Evolutionary conservation across 495 filamentous ascomycete species (phyloP), one percentile per base, ranked within the genome.

Genomic region (Penicillium mononematosum): DNA sequence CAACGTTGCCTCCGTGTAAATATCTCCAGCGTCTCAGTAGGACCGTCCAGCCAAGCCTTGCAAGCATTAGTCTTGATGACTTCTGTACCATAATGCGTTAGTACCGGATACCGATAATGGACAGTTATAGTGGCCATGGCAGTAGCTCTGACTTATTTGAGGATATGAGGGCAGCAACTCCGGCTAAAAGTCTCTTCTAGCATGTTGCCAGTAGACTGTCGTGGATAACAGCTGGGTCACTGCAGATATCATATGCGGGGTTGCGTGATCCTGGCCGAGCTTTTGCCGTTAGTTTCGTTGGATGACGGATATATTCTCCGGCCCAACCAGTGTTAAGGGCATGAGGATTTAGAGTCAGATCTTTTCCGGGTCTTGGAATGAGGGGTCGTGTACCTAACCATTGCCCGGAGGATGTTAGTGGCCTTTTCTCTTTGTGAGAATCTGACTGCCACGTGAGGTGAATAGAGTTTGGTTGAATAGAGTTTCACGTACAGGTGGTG

Each of bases 11-110:
- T 79, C 79, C 64, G 85, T 72, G 31, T 80, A 81, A 38, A 75
- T 77, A 53, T 74, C 78, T 47, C 82, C 16, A 96, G 76, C 17
- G 88, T 87, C 79, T 96, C 91, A 59, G 97, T 87, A 58, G 82
- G 82, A 20, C 89, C 92, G 72, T 90, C 85, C 5, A 96, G 89
- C 91, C 91, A 98, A 22, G 91, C 92, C 71, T 97, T 98, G 58
- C 93, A 79, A 7, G 92, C 93, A 66, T 96, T 90, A 6, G 91
- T 86, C 75, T 88, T 92, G n/a, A 81, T 82, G 20, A 90, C 94
- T 58, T 82, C 82, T 14, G 89, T 93, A 56, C 79, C 94, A 50
- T 79, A 78, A 17, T 82, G 80, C 16, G 92, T 89, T 64, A 79
- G 78, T 32, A 84, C 85, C 5, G 92, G 92, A 29, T 78, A 78